These are phyloP conservation scores for Isabelozyma gotoi DNA, from an alignment of 805 yeast genomes.

Conservation along the genomic window DNA sequence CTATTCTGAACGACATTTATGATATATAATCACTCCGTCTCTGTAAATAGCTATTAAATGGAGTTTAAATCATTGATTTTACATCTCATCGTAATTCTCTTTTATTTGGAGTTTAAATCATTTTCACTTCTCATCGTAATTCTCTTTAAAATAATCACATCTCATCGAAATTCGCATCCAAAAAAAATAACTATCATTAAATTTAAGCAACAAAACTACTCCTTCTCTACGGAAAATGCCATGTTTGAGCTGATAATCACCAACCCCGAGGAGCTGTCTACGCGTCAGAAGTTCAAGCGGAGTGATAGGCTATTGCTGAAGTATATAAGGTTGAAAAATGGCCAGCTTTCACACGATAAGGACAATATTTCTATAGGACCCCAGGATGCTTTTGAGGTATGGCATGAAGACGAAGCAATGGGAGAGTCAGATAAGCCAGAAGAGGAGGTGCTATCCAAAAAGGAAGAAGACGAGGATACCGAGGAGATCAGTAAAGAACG, in stretches of 20 bases:
- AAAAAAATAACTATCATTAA: no score
- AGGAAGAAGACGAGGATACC: conserved; percentile 4
- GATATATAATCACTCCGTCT: background rate
- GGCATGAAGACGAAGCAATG: conserved; percentile 28
- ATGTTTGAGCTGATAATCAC: conserved; percentile 1
- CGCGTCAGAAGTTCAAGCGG: background rate
- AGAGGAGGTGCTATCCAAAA: no score
- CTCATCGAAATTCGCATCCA: background rate
- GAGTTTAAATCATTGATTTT: background rate
- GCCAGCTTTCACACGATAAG: conserved; percentile 4
- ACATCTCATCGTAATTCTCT: conserved; percentile 10
- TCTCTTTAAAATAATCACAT: no score
- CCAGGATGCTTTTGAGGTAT: conserved; percentile 33
- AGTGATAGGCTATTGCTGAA: conserved; percentile 4
- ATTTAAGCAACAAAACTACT: background rate
- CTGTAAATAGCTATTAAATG: conserved; percentile 7
- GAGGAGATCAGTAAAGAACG: conserved; percentile 4
- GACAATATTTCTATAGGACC: conserved; percentile 15
- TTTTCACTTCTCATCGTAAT: no score
- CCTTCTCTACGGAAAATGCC: background rate
- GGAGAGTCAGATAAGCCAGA: no score
- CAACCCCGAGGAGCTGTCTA: background rate
- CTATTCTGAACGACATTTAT: conserved; percentile 1
- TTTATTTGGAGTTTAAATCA: no score
- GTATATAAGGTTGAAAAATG: conserved; percentile 16